Conservation (phyloP, 2,329 filamentous ascomycete genomes). For the Diplodia scrobiculata region DNA sequence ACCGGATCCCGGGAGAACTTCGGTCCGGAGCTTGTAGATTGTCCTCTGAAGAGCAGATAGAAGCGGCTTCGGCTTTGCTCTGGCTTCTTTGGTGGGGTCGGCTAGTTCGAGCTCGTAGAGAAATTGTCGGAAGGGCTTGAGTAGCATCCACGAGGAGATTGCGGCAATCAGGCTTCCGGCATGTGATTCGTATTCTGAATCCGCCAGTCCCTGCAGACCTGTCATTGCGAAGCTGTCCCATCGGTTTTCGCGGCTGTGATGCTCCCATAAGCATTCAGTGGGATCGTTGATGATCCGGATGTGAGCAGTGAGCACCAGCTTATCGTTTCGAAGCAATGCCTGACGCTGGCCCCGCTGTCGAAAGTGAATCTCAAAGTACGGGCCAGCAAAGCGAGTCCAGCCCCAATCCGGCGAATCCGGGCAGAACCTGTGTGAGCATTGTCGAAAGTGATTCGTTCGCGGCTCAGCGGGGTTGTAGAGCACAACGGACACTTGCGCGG, state of each 20-base stretch:
- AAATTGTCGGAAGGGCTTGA: conserved; percentile 61
- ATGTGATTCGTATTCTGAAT: conserved; percentile 30
- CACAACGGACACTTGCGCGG: conserved; percentile 64
- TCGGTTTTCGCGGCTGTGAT: conserved; percentile 56
- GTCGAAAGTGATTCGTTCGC: conserved; percentile 59
- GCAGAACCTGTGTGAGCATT: conserved; percentile 62
- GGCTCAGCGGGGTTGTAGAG: conserved; percentile 66
- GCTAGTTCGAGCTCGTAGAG: conserved; percentile 55
- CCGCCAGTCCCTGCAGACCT: conserved; percentile 51
- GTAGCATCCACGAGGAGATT: conserved; percentile 60
- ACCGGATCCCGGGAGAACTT: conserved; percentile 43
- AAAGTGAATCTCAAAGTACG: conserved; percentile 60
- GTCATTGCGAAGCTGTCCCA: conserved; percentile 62
- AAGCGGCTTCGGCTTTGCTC: conserved; percentile 54
- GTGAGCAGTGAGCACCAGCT: conserved; percentile 63
- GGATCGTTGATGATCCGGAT: conserved; percentile 63
- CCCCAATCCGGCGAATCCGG: conserved; percentile 63
- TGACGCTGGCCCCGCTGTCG: conserved; percentile 61
- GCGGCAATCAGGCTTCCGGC: conserved; percentile 54
- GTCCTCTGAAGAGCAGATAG: conserved; percentile 56
- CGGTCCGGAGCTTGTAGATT: conserved; percentile 53
- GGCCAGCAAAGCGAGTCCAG: conserved; percentile 63
- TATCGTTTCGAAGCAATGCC: conserved; percentile 62
- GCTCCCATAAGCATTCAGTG: conserved; percentile 64
- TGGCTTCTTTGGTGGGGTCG: conserved; percentile 51